Percentiles rank a stretch among this genome's conserved stretches.
Conservation (phyloP, 805 yeast species). For the Ogataea henricii region DNA sequence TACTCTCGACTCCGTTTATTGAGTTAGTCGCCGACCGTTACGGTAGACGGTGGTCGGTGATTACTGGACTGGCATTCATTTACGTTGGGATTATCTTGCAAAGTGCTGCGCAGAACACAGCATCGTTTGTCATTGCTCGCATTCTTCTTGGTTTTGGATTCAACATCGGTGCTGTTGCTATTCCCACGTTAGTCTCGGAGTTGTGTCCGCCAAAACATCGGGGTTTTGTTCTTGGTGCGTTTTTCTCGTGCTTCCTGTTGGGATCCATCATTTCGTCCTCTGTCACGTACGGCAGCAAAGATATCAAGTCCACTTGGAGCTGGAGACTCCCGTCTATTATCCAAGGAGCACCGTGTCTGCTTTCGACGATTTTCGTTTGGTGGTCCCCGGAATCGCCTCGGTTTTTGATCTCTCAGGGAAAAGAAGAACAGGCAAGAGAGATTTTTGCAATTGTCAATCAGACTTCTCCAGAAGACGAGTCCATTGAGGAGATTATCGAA, state of each 20-base stretch:
- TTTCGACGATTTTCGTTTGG: constrained; percentile 37
- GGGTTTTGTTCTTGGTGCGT: constrained; percentile 38
- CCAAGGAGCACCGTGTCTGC: constrained; percentile 48
- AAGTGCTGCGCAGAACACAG: constrained; percentile 30
- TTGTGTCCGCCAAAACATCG: constrained; percentile 29
- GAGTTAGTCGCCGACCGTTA: constrained; percentile 19
- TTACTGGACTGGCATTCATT: constrained; percentile 52
- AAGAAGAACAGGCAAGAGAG: constrained; percentile 36
- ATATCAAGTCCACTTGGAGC: constrained; percentile 41
- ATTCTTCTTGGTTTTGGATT: constrained; percentile 28
- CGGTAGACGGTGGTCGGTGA: constrained; percentile 61
- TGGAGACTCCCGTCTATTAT: constrained; percentile 58
- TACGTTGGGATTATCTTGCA: constrained; percentile 56
- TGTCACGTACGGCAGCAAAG: constrained; percentile 38
- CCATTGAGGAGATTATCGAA: constrained; percentile 30
- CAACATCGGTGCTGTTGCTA: constrained; percentile 26
- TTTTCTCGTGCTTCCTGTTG: constrained; percentile 44
- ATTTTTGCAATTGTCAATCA: constrained; percentile 39
- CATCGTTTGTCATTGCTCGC: constrained; percentile 43
- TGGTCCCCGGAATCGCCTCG: constrained; percentile 47
- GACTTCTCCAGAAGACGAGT: constrained; percentile 30
- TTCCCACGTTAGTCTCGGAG: constrained; percentile 35
- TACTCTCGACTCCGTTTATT: constrained; percentile 6
- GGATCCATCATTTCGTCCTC: constrained; percentile 49
- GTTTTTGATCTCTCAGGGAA: constrained; percentile 38